Conservation (phyloP, 371 early-diverging fungal species). For the Umbelopsis sp. region DNA sequence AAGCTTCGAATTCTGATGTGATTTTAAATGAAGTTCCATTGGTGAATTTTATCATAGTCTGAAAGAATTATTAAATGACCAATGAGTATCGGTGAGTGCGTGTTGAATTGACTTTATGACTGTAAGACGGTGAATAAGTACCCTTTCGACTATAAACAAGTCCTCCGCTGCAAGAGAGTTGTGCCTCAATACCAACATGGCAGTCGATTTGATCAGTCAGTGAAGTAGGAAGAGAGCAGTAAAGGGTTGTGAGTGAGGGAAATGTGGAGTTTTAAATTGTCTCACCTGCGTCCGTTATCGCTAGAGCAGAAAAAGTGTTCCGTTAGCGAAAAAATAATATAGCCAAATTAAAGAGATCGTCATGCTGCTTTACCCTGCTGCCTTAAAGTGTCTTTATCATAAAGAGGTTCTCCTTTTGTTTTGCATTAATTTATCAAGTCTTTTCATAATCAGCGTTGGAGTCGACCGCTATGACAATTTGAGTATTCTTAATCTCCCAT, state of each 20-base stretch:
- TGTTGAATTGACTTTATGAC: neutral
- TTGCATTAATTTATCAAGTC: no score
- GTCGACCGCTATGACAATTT: no score
- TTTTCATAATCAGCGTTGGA: no score
- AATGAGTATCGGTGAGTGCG: neutral
- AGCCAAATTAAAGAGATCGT: no score
- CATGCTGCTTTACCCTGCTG: no score
- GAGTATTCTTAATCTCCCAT: no score
- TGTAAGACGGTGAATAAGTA: neutral
- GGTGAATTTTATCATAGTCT: slow-evolving; percentile 23
- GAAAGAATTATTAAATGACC: neutral
- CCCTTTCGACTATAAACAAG: slow-evolving; percentile 25
- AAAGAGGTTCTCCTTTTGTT: no score
- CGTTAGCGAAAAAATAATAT: no score
- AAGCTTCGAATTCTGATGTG: slow-evolving; percentile 63
- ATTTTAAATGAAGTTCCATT: slow-evolving; percentile 24
- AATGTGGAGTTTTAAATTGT: neutral
- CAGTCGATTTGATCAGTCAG: neutral
- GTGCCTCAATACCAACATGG: slow-evolving; percentile 24
- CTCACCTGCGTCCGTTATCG: no score
- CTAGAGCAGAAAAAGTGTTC: no score
- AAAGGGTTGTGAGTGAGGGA: neutral
- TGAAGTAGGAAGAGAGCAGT: neutral
- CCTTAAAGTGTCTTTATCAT: no score
- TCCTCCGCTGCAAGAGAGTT: slow-evolving; percentile 23